These are phyloP conservation scores for Sporothrix dimorphospora DNA, from an alignment of 2,329 filamentous ascomycete genomes.

Conservation along the genomic window DNA sequence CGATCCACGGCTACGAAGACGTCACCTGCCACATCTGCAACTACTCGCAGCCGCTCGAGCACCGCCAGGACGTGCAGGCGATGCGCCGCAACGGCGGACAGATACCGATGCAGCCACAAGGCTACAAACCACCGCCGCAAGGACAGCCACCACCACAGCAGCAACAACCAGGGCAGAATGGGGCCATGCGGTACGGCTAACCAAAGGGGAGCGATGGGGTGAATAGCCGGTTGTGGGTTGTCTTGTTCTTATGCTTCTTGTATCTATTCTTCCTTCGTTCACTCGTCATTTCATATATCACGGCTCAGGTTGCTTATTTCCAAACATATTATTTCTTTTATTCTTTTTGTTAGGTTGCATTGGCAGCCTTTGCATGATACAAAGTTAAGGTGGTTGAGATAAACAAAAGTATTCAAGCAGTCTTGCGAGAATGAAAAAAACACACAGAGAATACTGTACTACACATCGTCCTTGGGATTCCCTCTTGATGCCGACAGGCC, in stretches of 20 bases:
- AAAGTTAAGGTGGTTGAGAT: neutral
- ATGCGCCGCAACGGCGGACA: constrained; percentile 48
- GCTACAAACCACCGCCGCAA: constrained; percentile 34
- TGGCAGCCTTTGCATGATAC: neutral
- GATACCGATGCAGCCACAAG: constrained; percentile 41
- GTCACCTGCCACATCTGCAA: constrained; percentile 76
- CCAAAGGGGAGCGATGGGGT: neutral
- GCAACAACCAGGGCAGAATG: constrained; percentile 33
- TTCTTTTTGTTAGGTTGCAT: neutral
- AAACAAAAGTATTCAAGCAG: neutral
- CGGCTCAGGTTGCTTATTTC: neutral
- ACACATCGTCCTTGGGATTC: neutral
- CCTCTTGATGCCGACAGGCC: neutral
- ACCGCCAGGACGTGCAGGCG: constrained; percentile 58
- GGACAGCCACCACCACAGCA: neutral
- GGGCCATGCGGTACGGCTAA: constrained; percentile 40
- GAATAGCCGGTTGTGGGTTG: neutral
- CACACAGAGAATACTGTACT: neutral
- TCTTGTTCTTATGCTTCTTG: neutral
- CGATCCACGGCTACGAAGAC: constrained; percentile 67
- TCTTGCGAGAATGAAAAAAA: neutral
- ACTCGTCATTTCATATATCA: neutral
- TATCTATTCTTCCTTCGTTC: neutral
- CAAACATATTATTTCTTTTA: no score
- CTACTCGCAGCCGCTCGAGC: constrained; percentile 69